Evolutionary conservation across 2,329 filamentous ascomycete species (phyloP).

Genomic region (Whalleya microplaca): DNA sequence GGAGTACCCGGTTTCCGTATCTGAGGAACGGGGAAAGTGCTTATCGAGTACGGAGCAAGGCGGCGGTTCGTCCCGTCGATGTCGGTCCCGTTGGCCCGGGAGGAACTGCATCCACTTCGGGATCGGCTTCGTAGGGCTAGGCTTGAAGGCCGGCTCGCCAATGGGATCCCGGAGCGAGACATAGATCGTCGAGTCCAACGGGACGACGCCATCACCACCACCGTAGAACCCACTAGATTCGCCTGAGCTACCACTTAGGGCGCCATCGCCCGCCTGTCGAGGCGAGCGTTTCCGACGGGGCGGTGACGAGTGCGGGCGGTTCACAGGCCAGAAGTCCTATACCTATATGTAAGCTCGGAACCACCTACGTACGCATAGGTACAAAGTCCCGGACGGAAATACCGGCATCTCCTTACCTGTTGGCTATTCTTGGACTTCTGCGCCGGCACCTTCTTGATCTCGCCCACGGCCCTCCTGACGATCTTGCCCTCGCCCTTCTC

Average conservation of each 20-base stretch:
- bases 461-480: constrained; percentile 6
- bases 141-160: constrained; percentile 49
- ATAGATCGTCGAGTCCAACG: constrained; percentile 47
- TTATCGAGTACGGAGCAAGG: constrained; percentile 34
- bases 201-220: constrained; percentile 27
- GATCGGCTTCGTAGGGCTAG: constrained; percentile 55
- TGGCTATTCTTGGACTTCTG: constrained; percentile 11
- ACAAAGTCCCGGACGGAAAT: background rate
- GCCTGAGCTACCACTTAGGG: constrained; percentile 15
- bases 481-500: constrained; percentile 36
- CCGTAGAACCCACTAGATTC: constrained; percentile 10
- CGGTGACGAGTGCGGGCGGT: constrained; percentile 3
- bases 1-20: background rate
- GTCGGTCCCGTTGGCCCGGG: constrained; percentile 18
- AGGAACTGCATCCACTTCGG: constrained; percentile 50
- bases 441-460: constrained; percentile 23
- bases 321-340: background rate
- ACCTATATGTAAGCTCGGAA: constrained; percentile 3
- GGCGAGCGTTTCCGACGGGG: background rate
- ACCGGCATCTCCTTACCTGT: constrained; percentile 8
- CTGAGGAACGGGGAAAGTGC: constrained; percentile 24
- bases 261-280: constrained; percentile 14
- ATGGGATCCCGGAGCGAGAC: constrained; percentile 55
- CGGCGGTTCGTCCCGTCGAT: constrained; percentile 9
- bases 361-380: background rate